Evolutionary conservation across 768 basidiomycete genomes (phyloP).

Genomic region (Neoboletus magnificus): DNA sequence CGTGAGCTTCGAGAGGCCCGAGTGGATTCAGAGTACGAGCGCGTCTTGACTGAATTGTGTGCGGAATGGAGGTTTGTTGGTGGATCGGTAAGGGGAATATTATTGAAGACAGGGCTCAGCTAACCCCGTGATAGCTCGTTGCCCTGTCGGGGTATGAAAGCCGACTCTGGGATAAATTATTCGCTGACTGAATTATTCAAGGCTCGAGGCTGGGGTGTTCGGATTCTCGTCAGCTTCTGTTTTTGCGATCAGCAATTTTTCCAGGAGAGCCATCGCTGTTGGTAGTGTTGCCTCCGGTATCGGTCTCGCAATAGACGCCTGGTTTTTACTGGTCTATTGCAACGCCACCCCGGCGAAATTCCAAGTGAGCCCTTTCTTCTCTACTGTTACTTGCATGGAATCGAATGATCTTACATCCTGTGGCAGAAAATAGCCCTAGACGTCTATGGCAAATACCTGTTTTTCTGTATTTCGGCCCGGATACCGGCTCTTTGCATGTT

Average conservation of each 20-base stretch:
- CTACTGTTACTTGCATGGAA: too few relatives aligned
- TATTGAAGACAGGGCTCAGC: background rate
- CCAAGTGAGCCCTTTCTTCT: slow-evolving; percentile 38
- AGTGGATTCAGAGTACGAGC: slow-evolving; percentile 48
- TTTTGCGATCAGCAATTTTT: slow-evolving; percentile 46
- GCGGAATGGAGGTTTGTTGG: slow-evolving; percentile 66
- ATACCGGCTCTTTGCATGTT: slow-evolving; percentile 63
- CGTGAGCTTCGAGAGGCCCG: slow-evolving; percentile 43
- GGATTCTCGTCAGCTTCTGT: slow-evolving; percentile 53
- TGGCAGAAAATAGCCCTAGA: slow-evolving; percentile 40
- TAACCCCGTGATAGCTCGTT: slow-evolving; percentile 42
- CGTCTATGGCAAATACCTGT: slow-evolving; percentile 58
- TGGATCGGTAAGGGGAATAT: slow-evolving; percentile 44
- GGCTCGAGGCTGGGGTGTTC: slow-evolving; percentile 56
- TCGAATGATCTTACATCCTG: background rate
- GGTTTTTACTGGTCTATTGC: slow-evolving; percentile 63
- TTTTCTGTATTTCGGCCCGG: slow-evolving; percentile 66
- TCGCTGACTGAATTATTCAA: slow-evolving; percentile 11
- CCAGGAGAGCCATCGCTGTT: slow-evolving; percentile 51
- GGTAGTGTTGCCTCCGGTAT: slow-evolving; percentile 61
- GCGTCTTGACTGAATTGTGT: slow-evolving; percentile 44
- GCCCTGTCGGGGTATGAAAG: slow-evolving; percentile 53
- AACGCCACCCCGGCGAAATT: slow-evolving; percentile 52
- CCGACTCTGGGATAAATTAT: background rate
- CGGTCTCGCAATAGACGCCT: slow-evolving; percentile 60